These are phyloP conservation scores for Leptographium galeiforme DNA, from an alignment of 2,329 filamentous ascomycete genomes.

Conservation along the genomic window DNA sequence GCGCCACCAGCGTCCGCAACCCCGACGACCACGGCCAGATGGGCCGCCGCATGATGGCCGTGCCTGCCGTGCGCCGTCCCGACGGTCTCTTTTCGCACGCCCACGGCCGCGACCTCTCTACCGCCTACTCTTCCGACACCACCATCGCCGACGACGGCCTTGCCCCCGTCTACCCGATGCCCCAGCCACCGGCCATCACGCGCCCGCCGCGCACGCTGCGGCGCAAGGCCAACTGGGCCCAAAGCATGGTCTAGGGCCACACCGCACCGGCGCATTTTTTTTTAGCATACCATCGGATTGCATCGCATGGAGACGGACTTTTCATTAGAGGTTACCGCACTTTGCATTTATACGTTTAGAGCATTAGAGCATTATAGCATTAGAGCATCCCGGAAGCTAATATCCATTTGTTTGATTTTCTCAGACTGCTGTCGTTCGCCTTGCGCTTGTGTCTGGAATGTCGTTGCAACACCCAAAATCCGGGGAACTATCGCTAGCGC, in stretches of 20 bases:
- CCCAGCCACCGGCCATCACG: background rate
- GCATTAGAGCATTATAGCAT: no score
- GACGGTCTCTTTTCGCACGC: background rate
- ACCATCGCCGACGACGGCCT: background rate
- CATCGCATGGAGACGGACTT: no score
- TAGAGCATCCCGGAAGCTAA: no score
- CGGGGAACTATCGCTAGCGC: no score
- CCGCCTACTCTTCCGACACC: background rate
- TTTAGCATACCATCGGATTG: no score
- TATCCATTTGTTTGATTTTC: no score
- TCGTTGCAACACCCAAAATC: no score
- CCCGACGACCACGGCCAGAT: background rate
- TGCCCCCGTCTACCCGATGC: background rate
- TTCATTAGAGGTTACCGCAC: no score
- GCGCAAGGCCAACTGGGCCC: background rate
- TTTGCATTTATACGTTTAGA: no score
- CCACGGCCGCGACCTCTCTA: background rate
- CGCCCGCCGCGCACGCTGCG: background rate
- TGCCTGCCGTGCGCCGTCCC: background rate
- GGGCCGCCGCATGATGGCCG: background rate
- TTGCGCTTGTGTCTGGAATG: no score
- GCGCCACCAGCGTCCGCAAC: background rate
- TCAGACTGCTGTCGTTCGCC: no score
- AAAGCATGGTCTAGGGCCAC: background rate
- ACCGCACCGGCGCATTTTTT: no score